Evolutionary conservation across 164 flowering plant species (phyloP), one percentile per base, ranked within the genome.

Genomic region (Magnolia officinalis): DNA sequence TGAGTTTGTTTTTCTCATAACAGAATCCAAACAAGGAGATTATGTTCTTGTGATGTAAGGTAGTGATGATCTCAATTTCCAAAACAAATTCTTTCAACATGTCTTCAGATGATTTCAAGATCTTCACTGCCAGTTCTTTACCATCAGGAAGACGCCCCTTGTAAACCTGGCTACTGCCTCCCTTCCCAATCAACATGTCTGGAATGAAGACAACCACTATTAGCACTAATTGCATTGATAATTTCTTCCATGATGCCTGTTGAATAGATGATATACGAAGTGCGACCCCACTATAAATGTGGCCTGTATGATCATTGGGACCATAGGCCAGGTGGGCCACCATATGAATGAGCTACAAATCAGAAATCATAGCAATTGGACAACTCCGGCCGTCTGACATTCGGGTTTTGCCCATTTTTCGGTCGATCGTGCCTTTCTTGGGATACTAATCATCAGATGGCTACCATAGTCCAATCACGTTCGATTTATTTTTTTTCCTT

Each of bases 131-230:
- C 55, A 96, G 71, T 77, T 94, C 90, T 79, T 85, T 90, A 21
- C 94, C 94, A 80, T 89, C 92, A 8, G 92, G 90, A 75, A 93
- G 94, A 80, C 80, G 76, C 26, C 99, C 97, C 85, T 77, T 90
- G 77, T 89, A 96, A 79, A 96, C 99, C 74, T 71, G 82, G 75
- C 99, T 94, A 81, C 86, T 90, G 24, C 99, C 99, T 70, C 99
- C 99, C 80, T 84, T 92, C 37, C 99, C 99, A 74, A 96, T 84
- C 89, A 96, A 77, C 77, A 91, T 90, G 77, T 85, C 99, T 96
- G 89, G 65, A 59, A 9, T 19, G 26, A n/a, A 31, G 14, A 69
- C 45, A 58, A 11, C 21, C 11, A 50, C 14, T 6, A 50, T 70
- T 21, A 70, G 72, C 16, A 50, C 11, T 55, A 55, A 55, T 55